Conservation (phyloP, 2,329 filamentous ascomycete genomes). For the Penicillium sp. region DNA sequence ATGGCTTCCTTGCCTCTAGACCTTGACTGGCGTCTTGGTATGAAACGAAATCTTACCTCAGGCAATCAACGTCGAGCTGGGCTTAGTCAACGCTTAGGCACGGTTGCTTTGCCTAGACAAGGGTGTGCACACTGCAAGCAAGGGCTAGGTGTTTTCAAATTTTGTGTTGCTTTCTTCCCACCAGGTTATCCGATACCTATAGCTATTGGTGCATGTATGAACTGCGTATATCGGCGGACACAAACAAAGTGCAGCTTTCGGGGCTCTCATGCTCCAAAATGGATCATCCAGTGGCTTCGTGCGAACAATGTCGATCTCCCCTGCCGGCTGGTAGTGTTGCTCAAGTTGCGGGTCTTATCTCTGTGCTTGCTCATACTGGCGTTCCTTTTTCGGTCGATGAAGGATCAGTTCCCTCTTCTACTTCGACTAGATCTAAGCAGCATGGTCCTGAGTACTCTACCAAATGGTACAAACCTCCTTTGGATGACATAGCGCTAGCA, state of each 20-base stretch:
- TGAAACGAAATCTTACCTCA: rapidly evolving
- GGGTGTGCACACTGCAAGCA: not conserved
- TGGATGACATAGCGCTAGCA: not conserved
- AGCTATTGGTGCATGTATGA: not conserved
- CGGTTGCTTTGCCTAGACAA: not conserved
- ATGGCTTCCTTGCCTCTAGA: not conserved
- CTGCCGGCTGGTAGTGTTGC: not conserved
- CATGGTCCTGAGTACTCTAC: not conserved
- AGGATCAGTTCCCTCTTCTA: not conserved
- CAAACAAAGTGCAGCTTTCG: not conserved
- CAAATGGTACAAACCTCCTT: not conserved
- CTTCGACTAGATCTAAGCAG: not conserved
- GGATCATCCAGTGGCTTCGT: not conserved
- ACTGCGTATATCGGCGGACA: too few species aligned
- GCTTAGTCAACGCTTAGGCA: not conserved
- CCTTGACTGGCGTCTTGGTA: not conserved
- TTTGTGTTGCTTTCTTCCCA: not conserved
- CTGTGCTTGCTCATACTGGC: not conserved
- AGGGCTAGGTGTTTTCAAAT: not conserved
- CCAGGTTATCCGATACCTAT: rapidly evolving
- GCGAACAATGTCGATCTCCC: not conserved
- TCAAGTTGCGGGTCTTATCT: not conserved
- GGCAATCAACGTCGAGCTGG: not conserved
- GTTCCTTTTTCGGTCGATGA: not conserved
- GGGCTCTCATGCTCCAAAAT: not conserved